These are phyloP conservation scores for Thielaviopsis musarum DNA, from an alignment of 2,329 filamentous ascomycete species.

Conservation along the genomic window DNA sequence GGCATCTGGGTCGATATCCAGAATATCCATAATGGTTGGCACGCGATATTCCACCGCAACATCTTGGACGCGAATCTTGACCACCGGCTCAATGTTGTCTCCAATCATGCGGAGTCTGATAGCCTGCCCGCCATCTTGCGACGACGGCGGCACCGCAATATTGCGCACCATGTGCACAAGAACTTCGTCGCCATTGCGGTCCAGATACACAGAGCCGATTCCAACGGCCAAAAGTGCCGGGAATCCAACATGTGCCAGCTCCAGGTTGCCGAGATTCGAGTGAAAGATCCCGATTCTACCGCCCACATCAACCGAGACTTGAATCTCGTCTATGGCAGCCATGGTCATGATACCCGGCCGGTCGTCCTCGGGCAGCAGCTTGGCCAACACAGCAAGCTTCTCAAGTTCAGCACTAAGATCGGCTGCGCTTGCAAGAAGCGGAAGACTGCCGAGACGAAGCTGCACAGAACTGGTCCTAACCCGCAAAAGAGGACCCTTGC, in stretches of 20 bases:
- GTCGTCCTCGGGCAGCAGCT: slow-evolving; percentile 92
- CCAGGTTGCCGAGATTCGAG: slow-evolving; percentile 42
- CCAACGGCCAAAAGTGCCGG: slow-evolving; percentile 72
- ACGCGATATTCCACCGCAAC: slow-evolving; percentile 79
- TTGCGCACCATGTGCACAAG: slow-evolving; percentile 41
- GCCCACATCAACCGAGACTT: slow-evolving; percentile 45
- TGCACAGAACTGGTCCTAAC: slow-evolving; percentile 48
- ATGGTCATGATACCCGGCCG: slow-evolving; percentile 74
- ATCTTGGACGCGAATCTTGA: slow-evolving; percentile 78
- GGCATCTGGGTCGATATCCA: slow-evolving; percentile 50
- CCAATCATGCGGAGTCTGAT: slow-evolving; percentile 82
- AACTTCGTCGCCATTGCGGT: slow-evolving; percentile 51
- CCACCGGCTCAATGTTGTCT: slow-evolving; percentile 80
- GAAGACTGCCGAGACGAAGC: slow-evolving; percentile 42
- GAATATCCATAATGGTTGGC: slow-evolving; percentile 61
- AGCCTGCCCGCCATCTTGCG: slow-evolving; percentile 29
- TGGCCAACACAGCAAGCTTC: slow-evolving; percentile 72
- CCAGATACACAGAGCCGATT: slow-evolving; percentile 43
- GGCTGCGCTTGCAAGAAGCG: slow-evolving; percentile 50
- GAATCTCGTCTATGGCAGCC: slow-evolving; percentile 44
- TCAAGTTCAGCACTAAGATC: slow-evolving; percentile 62
- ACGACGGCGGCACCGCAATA: slow-evolving; percentile 14
- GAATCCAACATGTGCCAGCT: slow-evolving; percentile 67
- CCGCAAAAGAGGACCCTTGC: slow-evolving; percentile 70
- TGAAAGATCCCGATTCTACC: slow-evolving; percentile 50